A percentile compares a stretch with the other conserved stretches of the same genome.
Conservation (phyloP, 108 stramenopile species). For the Skeletonema menzelii region DNA sequence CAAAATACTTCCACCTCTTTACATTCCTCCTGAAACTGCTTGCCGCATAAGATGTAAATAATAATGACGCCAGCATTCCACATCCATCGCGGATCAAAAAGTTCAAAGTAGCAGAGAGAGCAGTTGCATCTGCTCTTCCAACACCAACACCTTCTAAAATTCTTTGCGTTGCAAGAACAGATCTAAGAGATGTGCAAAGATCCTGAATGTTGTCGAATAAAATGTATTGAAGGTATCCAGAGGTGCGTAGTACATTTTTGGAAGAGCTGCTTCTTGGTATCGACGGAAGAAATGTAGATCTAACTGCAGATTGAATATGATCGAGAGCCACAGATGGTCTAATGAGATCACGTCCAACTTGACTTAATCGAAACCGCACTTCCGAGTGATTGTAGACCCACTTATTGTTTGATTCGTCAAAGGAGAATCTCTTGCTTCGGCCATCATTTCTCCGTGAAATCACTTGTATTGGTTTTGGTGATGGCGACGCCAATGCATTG, state of each 20-base stretch:
- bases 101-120: constrained; percentile 75
- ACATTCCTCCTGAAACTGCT: constrained; percentile 65
- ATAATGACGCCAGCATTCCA: constrained; percentile 74
- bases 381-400: neutral
- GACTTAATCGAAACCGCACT: neutral
- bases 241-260: constrained; percentile 1
- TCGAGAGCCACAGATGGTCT: neutral
- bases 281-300: constrained; percentile 50
- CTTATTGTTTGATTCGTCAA: constrained; percentile 8
- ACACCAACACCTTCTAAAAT: constrained; percentile 86
- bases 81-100: constrained; percentile 84
- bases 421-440: constrained; percentile 11
- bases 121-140: constrained; percentile 76
- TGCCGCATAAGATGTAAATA: constrained; percentile 75
- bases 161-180: constrained; percentile 73
- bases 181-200: constrained; percentile 71
- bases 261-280: constrained; percentile 2
- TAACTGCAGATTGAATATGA: constrained; percentile 31
- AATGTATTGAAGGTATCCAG: constrained; percentile 68
- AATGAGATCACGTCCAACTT: neutral
- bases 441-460: constrained; percentile 42
- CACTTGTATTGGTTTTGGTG: neutral
- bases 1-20: constrained; percentile 83
- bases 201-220: constrained; percentile 75
- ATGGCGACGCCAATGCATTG: neutral